Evolutionary conservation across 352 stramenopile genomes (phyloP), one percentile per base, ranked within the genome.

Genomic region (Pythium vanterpoolii): DNA sequence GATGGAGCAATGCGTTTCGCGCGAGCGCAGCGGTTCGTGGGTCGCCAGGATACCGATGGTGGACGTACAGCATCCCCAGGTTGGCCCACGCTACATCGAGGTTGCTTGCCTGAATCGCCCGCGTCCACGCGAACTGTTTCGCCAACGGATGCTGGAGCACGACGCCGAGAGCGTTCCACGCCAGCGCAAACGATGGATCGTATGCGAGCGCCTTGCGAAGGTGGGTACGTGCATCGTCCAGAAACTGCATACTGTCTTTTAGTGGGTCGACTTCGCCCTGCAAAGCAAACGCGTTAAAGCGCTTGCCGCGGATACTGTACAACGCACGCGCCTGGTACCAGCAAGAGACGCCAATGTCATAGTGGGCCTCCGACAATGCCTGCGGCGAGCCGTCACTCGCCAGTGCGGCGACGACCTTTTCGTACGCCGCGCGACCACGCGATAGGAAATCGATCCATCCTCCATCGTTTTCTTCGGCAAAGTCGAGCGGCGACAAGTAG

Each of bases 121-220:
- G 84, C 14, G 74, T 68, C 84, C 84, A 93, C 7, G 72, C 73
- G 63, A 93, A 89, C 42, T 96, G 86, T 62, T 96, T 96, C 9
- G 89, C 64, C 10, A 93, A 34, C 1, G 77, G 36, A 58, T 78
- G 80, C 27, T 76, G 66, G n/a, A 76, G 69, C 6, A 86, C 78
- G 5, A 90, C 69, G 9, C 72, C 86, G 5, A 96, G 64, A 3
- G 80, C 86, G 55, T 96, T 96, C 86, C 86, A 96, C 7, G 75
- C 81, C 1, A 87, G 57, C 4, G 71, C 76, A 40, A 76, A 79
- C 10, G 69, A 64, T 8, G 83, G 66, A 38, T 87, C 68, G 14
- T 71, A 42, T 21, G 68, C 36, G 28, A 96, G 62, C 4, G 62
- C 42, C 21, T 38, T 24, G 14, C 49, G 44, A 18, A 69, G 43